Evolutionary conservation across 495 filamentous ascomycete genomes (phyloP).

Genomic region (Glonium stellatum): DNA sequence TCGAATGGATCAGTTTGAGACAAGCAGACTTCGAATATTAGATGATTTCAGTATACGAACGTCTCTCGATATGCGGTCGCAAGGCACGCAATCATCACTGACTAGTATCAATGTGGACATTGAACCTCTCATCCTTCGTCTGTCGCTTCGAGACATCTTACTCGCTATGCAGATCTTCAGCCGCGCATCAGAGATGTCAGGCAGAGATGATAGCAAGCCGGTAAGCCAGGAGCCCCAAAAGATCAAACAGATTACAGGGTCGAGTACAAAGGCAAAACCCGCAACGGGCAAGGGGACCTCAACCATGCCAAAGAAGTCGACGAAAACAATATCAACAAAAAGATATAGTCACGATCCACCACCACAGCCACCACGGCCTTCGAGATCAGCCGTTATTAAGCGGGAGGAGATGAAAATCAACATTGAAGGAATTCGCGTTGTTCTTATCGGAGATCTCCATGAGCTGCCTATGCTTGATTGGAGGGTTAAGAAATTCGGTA

Average conservation of each 20-base stretch:
- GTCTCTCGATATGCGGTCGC: conserved; percentile 70
- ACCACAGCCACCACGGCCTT: conserved; percentile 14
- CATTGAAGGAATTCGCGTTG: conserved; percentile 81
- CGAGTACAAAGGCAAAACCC: conserved; percentile 28
- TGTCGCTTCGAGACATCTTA: conserved; percentile 90
- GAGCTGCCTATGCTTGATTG: conserved; percentile 91
- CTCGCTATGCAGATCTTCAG: conserved; percentile 88
- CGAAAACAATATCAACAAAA: conserved; percentile 38
- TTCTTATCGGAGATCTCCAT: conserved; percentile 91
- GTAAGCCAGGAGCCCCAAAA: conserved; percentile 54
- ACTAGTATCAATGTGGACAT: conserved; percentile 81
- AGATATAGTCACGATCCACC: conserved; percentile 25
- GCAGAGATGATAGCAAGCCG: conserved; percentile 36
- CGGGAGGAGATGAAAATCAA: conserved; percentile 79
- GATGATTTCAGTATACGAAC: conserved; percentile 91
- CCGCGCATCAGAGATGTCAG: conserved; percentile 84
- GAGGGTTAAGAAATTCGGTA: conserved; percentile 83
- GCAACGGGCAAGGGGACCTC: conserved; percentile 52
- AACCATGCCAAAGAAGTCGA: conserved; percentile 45
- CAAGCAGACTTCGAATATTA: conserved; percentile 75
- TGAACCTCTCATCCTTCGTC: conserved; percentile 83
- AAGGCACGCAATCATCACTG: conserved; percentile 57
- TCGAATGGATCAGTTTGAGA: conserved; percentile 94
- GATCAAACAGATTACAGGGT: conserved; percentile 57
- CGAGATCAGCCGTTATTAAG: conserved; percentile 53